Evolutionary conservation across 768 basidiomycete genomes (phyloP).

Genomic region (Dendrothele bispora): DNA sequence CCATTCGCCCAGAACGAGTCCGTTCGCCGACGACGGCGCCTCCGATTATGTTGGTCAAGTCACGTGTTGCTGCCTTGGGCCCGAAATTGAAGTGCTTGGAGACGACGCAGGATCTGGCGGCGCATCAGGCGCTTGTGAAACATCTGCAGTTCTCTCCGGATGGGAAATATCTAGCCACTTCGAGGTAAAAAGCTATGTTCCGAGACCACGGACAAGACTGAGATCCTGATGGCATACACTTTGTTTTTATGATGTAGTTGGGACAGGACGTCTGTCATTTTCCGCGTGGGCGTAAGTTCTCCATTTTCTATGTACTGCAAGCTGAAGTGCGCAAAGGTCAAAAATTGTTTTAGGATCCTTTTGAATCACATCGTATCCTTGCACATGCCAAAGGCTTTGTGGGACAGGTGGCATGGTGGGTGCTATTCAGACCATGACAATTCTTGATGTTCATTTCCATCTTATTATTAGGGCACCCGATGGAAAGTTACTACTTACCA

Average conservation of each 20-base stretch:
- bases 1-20: slow-evolving; percentile 24
- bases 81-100: slow-evolving; percentile 56
- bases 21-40: slow-evolving; percentile 30
- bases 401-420: slow-evolving; percentile 73
- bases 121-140: slow-evolving; percentile 66
- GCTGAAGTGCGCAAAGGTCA: slow-evolving; percentile 2
- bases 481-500: slow-evolving; percentile 62
- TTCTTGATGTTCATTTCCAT: not conserved
- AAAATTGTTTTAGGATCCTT: slow-evolving; percentile 44
- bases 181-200: slow-evolving; percentile 44
- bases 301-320: not conserved
- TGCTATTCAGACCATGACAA: not conserved
- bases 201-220: too few species aligned
- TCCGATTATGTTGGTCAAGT: slow-evolving; percentile 38
- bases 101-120: slow-evolving; percentile 58
- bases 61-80: slow-evolving; percentile 55
- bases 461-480: slow-evolving; percentile 54
- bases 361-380: slow-evolving; percentile 59
- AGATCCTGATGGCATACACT: too few species aligned
- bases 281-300: slow-evolving; percentile 56
- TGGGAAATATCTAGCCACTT: slow-evolving; percentile 72
- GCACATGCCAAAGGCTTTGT: slow-evolving; percentile 74
- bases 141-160: slow-evolving; percentile 79
- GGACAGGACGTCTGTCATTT: slow-evolving; percentile 70
- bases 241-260: slow-evolving; percentile 40